Evolutionary conservation across 495 filamentous ascomycete genomes (phyloP), one percentile per base, ranked within the genome.

Genomic region (Annulohypoxylon stygium): DNA sequence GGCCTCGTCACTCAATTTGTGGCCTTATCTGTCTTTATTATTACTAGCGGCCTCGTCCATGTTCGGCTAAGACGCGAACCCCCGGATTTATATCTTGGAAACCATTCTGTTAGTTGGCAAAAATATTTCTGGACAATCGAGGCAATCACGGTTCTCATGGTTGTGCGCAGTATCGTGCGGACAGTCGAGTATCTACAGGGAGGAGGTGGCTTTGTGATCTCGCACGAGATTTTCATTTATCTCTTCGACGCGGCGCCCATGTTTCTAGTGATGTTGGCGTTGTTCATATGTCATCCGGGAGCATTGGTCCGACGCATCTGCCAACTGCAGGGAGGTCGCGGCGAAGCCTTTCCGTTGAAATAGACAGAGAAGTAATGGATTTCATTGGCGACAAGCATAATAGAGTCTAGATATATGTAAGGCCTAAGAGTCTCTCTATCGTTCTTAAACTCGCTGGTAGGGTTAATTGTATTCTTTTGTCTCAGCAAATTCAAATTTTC

Each of bases 161-260:
- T 61, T 12, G 59, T 61, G 2, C 37, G 59, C 3, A 61, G 59
- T 47, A 33, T 47, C 4, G 59, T 61, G 8, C 59, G 59, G 6
- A 47, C 59, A 3, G 23, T 61, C 16, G 59, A 61, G 59, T 61
- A 30, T 8, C 10, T 61, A 4, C 59, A 61, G 59, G 59, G 59
- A 5, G 30, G 47, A 12, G 14, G 9, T 14, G 59, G 59, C 3
- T 61, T 47, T 10, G 23, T 61, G 0, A 23, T 23, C 16, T 61
- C 59, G 20, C 59, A 48, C 16, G 59, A 61, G 25, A 39, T 47
- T 4, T 61, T 61, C 11, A 61, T 61, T 8, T 61, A 61, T 25
- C 9, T 47, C 9, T 47, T 61, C 39, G 59, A 61, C 18, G 59
- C 59, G 7, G 25, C 25, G 7, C 59, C 25, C 26, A 61, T 61